Conservation (phyloP, 345 rosid genomes). For the Luvunga scandens region DNA sequence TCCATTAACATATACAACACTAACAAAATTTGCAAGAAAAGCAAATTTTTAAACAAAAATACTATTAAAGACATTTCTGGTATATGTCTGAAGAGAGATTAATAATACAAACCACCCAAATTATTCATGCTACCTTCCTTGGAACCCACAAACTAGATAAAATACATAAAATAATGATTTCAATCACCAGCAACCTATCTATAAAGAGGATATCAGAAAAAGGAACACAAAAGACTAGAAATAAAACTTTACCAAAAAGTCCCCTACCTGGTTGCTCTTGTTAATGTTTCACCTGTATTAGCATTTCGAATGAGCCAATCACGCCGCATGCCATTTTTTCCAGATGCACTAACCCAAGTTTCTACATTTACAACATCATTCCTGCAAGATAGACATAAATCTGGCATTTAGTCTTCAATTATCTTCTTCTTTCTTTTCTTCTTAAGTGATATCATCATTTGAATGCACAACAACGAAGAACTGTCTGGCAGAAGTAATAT, state of each 20-base stretch:
- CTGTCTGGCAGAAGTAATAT: not conserved
- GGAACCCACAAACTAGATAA: not conserved
- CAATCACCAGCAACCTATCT: not conserved
- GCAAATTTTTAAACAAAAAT: not conserved
- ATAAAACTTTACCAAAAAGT: not conserved
- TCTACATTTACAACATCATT: slow-evolving; percentile 91
- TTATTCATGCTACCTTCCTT: not conserved
- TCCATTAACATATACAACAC: not conserved
- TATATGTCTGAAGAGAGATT: too few species aligned
- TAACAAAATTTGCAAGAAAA: not conserved
- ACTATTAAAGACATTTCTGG: not conserved
- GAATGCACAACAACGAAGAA: not conserved
- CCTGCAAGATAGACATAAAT: slow-evolving; percentile 43
- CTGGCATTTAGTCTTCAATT: not conserved
- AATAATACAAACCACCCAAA: not conserved
- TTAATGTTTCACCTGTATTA: slow-evolving; percentile 72
- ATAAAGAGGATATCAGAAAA: not conserved
- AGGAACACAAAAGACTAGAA: not conserved
- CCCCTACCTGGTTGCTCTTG: slow-evolving; percentile 86
- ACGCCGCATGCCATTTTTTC: slow-evolving; percentile 97
- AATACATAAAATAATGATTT: not conserved
- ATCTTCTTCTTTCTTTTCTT: not conserved
- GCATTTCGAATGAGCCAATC: slow-evolving; percentile 84
- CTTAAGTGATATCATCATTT: not conserved
- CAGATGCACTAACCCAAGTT: slow-evolving; percentile 85